Evolutionary conservation across 306 rosid genomes (phyloP).

Genomic region (Prunus fruticosa): DNA sequence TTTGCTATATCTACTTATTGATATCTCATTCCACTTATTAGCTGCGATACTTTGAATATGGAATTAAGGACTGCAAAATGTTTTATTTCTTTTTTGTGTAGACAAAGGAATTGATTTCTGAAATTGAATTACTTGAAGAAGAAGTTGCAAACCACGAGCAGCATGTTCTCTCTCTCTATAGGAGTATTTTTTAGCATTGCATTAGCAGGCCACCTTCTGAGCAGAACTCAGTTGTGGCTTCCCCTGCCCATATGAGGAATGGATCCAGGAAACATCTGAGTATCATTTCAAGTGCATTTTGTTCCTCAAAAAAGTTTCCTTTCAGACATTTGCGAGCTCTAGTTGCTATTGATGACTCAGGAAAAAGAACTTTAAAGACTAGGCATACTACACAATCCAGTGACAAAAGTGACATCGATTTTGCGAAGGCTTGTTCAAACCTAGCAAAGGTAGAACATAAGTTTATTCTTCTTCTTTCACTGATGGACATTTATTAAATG

Average conservation of each 20-base stretch:
- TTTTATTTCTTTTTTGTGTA: slow-evolving; percentile 22
- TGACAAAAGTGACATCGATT: slow-evolving; percentile 40
- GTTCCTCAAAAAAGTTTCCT: slow-evolving; percentile 84
- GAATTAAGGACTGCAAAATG: slow-evolving; percentile 11
- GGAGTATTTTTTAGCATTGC: slow-evolving; percentile 71
- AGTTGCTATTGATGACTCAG: slow-evolving; percentile 48
- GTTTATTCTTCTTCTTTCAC: neutral
- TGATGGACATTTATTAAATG: neutral
- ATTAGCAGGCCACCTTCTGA: slow-evolving; percentile 67
- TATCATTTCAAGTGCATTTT: slow-evolving; percentile 85
- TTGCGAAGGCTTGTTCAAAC: slow-evolving; percentile 37
- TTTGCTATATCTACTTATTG: neutral
- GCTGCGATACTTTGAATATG: neutral
- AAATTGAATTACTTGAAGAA: slow-evolving; percentile 91
- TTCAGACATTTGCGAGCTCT: slow-evolving; percentile 67
- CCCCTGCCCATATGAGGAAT: slow-evolving; percentile 80
- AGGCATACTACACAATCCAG: slow-evolving; percentile 47
- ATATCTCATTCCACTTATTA: neutral
- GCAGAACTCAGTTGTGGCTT: slow-evolving; percentile 61
- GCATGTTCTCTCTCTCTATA: slow-evolving; percentile 72
- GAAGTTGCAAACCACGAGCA: slow-evolving; percentile 89
- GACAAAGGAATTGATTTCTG: slow-evolving; percentile 80
- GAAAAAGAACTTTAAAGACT: slow-evolving; percentile 48
- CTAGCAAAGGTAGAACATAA: slow-evolving; percentile 9
- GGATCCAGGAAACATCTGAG: slow-evolving; percentile 87